A percentile compares a stretch with the other conserved stretches of the same genome.
Conservation (phyloP, 2,329 filamentous ascomycete genomes). For the Beauveria varroae region DNA sequence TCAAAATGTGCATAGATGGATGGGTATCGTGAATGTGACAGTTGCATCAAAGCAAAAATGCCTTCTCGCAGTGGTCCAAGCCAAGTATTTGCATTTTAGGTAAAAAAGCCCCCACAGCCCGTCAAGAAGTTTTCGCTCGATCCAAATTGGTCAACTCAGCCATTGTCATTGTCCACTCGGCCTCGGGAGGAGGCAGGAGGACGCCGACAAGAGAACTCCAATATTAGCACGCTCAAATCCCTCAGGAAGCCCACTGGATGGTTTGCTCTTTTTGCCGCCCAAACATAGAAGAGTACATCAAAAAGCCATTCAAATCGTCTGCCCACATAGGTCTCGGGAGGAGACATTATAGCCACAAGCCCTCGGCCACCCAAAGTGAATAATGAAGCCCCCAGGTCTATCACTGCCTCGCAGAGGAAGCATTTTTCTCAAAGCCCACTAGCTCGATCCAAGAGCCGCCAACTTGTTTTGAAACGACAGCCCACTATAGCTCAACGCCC, state of each 20-base stretch:
- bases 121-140: constrained; percentile 29
- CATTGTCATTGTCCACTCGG: constrained; percentile 10
- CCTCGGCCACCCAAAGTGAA: constrained; percentile 27
- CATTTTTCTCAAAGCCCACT: constrained; percentile 48
- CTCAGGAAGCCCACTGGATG: constrained; percentile 31
- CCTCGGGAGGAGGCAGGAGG: constrained; percentile 2
- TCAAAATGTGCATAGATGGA: constrained; percentile 8
- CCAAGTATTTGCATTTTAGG: constrained; percentile 13
- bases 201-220: constrained; percentile 18
- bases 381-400: constrained; percentile 48
- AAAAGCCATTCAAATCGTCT: constrained; percentile 18
- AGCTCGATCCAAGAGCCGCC: constrained; percentile 26
- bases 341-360: constrained; percentile 28
- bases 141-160: constrained; percentile 26
- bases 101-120: constrained; percentile 31
- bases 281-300: constrained; percentile 12
- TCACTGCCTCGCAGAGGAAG: constrained; percentile 33
- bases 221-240: constrained; percentile 29
- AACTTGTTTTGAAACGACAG: constrained; percentile 45
- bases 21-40: not conserved
- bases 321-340: constrained; percentile 18
- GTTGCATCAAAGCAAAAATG: not conserved
- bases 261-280: constrained; percentile 13
- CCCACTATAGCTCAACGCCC: constrained; percentile 43
- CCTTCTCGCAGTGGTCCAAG: not conserved